A percentile compares a stretch with the other conserved stretches of the same genome.
These are phyloP conservation scores for Coniochaeta hoffmannii DNA, from an alignment of 2,329 filamentous ascomycete genomes.

Conservation along the genomic window DNA sequence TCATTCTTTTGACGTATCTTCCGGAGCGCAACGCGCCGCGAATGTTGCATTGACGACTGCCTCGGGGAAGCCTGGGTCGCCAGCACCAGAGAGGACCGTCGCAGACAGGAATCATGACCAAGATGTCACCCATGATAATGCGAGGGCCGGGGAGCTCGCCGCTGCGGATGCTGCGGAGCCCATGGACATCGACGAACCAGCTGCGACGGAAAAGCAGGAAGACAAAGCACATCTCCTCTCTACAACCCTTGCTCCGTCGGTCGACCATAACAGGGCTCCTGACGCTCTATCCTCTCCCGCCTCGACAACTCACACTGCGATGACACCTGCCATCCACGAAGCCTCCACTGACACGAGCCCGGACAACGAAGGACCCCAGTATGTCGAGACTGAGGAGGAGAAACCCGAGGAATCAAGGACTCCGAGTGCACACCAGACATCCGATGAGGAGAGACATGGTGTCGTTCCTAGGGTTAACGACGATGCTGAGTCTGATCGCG, in stretches of 20 bases:
- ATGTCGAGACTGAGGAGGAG: constrained; percentile 40
- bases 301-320: constrained; percentile 67
- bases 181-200: constrained; percentile 13
- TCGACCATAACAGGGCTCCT: constrained; percentile 26
- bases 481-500: not conserved
- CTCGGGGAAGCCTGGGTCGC: not conserved
- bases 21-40: not conserved
- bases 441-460: constrained; percentile 9
- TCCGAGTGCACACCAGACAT: constrained; percentile 16
- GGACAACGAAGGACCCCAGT: constrained; percentile 57
- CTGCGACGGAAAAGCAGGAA: constrained; percentile 18
- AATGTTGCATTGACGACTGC: not conserved
- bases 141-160: not conserved
- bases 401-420: constrained; percentile 30
- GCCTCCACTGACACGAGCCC: constrained; percentile 69
- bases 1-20: not conserved
- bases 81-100: not conserved
- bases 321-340: constrained; percentile 62
- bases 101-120: not conserved
- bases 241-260: constrained; percentile 24
- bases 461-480: constrained; percentile 6
- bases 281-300: constrained; percentile 47
- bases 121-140: not conserved
- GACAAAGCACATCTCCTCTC: constrained; percentile 23
- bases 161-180: not conserved